Base-by-base conservation (phyloP, 2,329 filamentous ascomycete species). In the Cordyceps militaris region DNA sequence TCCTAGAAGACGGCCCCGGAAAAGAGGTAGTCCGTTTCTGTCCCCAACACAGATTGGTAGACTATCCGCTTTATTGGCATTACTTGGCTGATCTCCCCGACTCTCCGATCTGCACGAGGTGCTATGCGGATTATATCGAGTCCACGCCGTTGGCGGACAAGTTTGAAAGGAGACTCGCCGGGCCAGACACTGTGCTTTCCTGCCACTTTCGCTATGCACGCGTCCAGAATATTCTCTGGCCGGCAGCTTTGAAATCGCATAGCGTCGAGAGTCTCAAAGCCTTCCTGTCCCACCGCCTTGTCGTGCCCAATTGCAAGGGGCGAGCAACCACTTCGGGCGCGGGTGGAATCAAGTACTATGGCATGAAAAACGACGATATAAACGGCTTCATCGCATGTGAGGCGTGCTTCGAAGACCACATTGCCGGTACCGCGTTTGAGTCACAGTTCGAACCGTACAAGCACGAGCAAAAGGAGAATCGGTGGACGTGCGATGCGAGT, bases 71-170 rank as follows among this genome's bases (percentile, higher is more conserved):
- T 0, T 65, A 65, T n/a, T 74, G 71, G 68, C 70, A 73, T 48
- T 64, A 61, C 1, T 49, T 68, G 1, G 57, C 60, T 2, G 63
- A 66, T 3, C 34, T 64, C 3, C 67, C 70, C 0, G 61, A 66
- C 1, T 74, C 69, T 24, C 57, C 69, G 3, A 65, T 77, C 34
- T 79, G 76, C 60, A 74, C 73, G 1, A 64, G 67, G 23, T 79
- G 76, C 60, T 71, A 75, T 34, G 66, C 68, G 6, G 71, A 74
- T 30, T 56, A 74, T 58, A 69, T 78, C 13, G 59, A 66, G 23
- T 23, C 55, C 0, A 74, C 71, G 0, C 46, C 42, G 0, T 66
- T 76, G 3, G 63, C 65, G 0, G 19, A 51, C 0, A 55, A 66
- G 0, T 77, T 78, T 36, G 57, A 0, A 34, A 57, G 4, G 56